These are phyloP conservation scores for Lactarius sp. DNA, from an alignment of 768 basidiomycete genomes.

Conservation along the genomic window DNA sequence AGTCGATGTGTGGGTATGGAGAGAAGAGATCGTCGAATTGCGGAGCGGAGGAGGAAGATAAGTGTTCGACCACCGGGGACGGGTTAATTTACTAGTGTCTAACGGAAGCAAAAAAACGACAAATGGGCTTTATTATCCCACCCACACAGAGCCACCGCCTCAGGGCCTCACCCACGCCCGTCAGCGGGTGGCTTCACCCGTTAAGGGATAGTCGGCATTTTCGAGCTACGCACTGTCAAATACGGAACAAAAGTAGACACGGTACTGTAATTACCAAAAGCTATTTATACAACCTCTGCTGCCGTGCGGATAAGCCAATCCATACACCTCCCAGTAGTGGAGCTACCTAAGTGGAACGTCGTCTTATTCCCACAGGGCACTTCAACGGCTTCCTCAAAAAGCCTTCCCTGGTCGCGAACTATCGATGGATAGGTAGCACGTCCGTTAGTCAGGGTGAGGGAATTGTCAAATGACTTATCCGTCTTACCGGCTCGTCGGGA, in stretches of 20 bases:
- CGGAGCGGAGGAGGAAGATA: too few species aligned
- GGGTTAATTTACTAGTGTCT: too few species aligned
- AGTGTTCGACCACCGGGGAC: too few species aligned
- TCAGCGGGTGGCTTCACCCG: not conserved
- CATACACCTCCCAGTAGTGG: not conserved
- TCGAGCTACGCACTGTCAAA: not conserved
- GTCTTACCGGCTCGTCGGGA: conserved; percentile 50
- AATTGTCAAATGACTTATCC: not conserved
- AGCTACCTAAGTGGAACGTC: conserved; percentile 40
- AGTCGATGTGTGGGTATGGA: too few species aligned
- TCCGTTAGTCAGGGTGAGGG: not conserved
- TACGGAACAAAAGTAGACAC: not conserved
- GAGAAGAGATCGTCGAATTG: too few species aligned
- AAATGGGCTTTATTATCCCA: too few species aligned
- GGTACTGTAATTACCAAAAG: too few species aligned
- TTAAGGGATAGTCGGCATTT: not conserved
- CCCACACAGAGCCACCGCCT: too few species aligned
- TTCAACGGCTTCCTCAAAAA: conserved; percentile 80
- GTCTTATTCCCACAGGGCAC: conserved; percentile 68
- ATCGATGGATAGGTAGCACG: too few species aligned
- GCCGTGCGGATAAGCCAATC: not conserved
- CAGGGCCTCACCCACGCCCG: not conserved
- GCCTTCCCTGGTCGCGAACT: conserved; percentile 77
- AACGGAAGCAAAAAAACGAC: too few species aligned
- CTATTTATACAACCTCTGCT: not conserved